Evolutionary conservation across 768 basidiomycete genomes (phyloP), one percentile per base, ranked within the genome.

Genomic region (Russula abietina): DNA sequence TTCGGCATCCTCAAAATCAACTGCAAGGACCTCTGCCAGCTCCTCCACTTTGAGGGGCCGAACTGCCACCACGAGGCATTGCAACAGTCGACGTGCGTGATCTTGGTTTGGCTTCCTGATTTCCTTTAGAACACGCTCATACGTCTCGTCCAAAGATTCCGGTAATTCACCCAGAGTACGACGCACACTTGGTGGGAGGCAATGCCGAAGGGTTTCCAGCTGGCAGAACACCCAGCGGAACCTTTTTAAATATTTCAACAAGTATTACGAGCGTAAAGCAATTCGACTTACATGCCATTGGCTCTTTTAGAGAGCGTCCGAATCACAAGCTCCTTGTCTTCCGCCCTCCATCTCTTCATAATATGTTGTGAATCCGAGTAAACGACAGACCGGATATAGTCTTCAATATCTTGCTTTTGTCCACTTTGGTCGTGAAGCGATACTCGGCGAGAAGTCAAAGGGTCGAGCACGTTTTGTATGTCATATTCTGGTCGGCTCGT

Each of bases 401-500:
- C 33, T 0, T 1, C 45, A 7, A 61, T 49, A 24, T 55, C 60
- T 41, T 41, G 14, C 14, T 16, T 61, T 6, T 61, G 60, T 45
- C 54, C 54, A 14, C 17, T n/a, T 55, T 61, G 26, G 14, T 61
- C 45, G 2, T 61, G 36, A 8, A 61, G 28, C 9, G 54, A 61
- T 3, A 61, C 22, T 3, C 6, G 24, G 22, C 2, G 26, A 50
- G n/a, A 32, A 1, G 54, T 19, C 9, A 61, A 19, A 9, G 53
- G 54, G 17, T 41, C 60, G 3, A 61, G 46, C 22, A 22, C 46
- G 22, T 28, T 9, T 38, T 38, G 45, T 6, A 61, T 49, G n/a
- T 61, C 54, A 11, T 39, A 30, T 22, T 61, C 60, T 1, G 55
- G 55, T 5, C 61, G 56, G 14, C 61, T 59, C 0, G 55, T 58